Conservation (phyloP, 805 yeast species). For the Candida khao-thaluensis region DNA sequence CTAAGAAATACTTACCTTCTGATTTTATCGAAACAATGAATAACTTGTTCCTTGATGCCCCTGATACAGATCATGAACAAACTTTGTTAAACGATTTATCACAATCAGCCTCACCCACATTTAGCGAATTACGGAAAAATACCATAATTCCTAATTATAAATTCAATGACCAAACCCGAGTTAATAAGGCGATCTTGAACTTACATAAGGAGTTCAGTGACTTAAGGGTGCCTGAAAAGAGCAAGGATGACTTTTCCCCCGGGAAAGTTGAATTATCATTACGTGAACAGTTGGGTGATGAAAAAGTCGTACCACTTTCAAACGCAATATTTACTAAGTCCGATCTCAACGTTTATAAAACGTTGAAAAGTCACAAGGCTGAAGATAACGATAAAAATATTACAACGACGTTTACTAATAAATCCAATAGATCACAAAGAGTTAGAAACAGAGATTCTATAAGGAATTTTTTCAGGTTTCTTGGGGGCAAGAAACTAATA, state of each 20-base stretch:
- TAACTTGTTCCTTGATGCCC: neutral
- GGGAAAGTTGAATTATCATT: constrained; percentile 9
- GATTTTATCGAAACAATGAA: constrained; percentile 6
- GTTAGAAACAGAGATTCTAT: constrained; percentile 4
- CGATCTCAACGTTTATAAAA: neutral
- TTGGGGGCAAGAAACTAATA: constrained; percentile 3
- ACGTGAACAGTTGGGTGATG: constrained; percentile 13
- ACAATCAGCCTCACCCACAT: neutral
- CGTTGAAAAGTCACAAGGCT: neutral
- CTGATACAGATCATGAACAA: neutral
- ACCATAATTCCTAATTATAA: neutral
- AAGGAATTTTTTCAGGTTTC: constrained; percentile 2
- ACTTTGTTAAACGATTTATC: too few species aligned
- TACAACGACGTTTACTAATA: neutral
- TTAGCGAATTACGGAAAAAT: neutral
- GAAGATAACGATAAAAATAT: neutral
- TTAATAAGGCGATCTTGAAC: neutral
- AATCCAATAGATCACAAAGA: neutral
- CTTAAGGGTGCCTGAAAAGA: neutral
- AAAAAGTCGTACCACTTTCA: constrained; percentile 16
- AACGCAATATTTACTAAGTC: constrained; percentile 10
- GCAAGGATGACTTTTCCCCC: constrained; percentile 4
- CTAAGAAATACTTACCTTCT: constrained; percentile 5
- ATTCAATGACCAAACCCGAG: neutral
- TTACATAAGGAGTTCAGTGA: constrained; percentile 1